Base-by-base conservation (phyloP, 768 basidiomycete species). In the Cystofilobasidium bisporidii region DNA sequence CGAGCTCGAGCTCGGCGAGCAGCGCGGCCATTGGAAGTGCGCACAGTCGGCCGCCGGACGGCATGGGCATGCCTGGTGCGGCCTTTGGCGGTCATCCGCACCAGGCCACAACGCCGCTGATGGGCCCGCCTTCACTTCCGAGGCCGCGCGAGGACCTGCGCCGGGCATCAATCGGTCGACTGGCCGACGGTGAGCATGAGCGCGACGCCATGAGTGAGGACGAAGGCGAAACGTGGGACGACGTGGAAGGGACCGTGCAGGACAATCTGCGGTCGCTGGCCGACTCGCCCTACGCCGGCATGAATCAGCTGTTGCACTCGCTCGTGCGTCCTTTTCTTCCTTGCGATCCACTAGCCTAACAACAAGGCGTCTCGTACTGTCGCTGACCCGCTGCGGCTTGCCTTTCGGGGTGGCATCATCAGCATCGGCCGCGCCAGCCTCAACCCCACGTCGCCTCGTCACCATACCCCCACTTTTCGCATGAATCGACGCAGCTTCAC, bases 261-360 rank as follows among this genome's bases (percentile, higher is more conserved):
- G 53, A 56, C 53, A 56, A 56, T 30, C 14, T 56, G 15, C 15
- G 20, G 15, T 28, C 30, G 53, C 30, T 56, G 3, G 53, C 53
- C 30, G 30, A 28, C 14, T 56, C 53, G 53, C 53, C 53, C 53
- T 56, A 56, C 30, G 53, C 53, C 28, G 53, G 53, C 28, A 56
- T 56, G 53, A 56, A 56, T 15, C 53, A 56, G 30, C 53, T 56
- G 26, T 30, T 56, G 8, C 53, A 56, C 28, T 56, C 53, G 53
- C 53, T 56, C 4, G 53, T 56, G 11, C 28, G 53, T 56, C 53
- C 11, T 20, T 11, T 3, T 18, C 4, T 6, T 15, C 14, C 53
- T 18, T 17, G 11, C 9, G 43, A 17, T 15, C 28, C 30, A n/a
- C n/a, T n/a, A n/a, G n/a, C n/a, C n/a, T n/a, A n/a, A n/a, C n/a